Evolutionary conservation across 2,329 filamentous ascomycete genomes (phyloP), one percentile per base, ranked within the genome.

Genomic region (Fusarium buxicola): DNA sequence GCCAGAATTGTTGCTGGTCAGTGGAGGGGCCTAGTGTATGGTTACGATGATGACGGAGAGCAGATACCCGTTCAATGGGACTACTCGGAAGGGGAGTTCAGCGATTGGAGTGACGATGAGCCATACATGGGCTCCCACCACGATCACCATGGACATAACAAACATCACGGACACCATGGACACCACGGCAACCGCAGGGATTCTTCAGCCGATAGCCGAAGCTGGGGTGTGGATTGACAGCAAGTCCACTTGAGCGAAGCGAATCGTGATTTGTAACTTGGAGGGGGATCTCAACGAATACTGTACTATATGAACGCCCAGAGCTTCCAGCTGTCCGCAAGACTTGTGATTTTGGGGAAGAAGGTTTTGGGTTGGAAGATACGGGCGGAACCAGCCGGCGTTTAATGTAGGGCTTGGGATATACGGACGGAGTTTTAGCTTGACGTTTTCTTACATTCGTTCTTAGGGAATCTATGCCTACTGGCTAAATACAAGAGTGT

Each of bases 1-100:
- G 89, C 91, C 0, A 88, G 86, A 60, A 92, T 97, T 60, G 84
- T 88, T 2, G 81, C 82, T 27, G 86, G 85, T 15, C 82, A 86
- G 77, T 87, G 84, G 88, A 79, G 85, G 70, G 90, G 85, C 60
- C 76, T 84, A 66, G 80, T 86, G 48, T 81, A 83, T 46, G 85
- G 85, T 10, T 77, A 81, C 48, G 81, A 80, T 28, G 84, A 87
- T 52, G 73, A 76, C 13, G 84, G 84, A 8, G 82, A 85, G 68
- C 73, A 76, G 55, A 84, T 86, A 24, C 81, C 83, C 2, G 86
- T 87, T 4, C 79, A 84, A 41, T 88, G 86, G 86, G 86, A 89
- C 69, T 86, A 85, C 63, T 81, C 80, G n/a, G 85, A 88, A 36
- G 83, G 82, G 11, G 80, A 80, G 24, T 80, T 83, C 32, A 83